Percentiles rank a stretch among this genome's conserved stretches.
Evolutionary conservation across 2,329 filamentous ascomycete species (phyloP).

Genomic region (Claviceps lovelessii): DNA sequence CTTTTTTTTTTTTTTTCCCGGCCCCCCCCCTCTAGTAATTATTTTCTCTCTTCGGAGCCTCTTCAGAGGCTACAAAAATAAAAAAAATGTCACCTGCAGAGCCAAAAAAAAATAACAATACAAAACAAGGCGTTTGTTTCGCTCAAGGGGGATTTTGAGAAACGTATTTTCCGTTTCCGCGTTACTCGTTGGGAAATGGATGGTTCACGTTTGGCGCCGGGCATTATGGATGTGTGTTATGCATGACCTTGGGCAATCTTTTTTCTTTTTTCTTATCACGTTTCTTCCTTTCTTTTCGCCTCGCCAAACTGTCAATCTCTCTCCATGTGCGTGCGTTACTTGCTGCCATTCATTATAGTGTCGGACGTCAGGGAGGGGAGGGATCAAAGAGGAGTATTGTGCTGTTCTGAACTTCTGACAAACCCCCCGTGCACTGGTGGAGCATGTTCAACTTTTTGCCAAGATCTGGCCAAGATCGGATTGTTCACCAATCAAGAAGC

Average conservation of each 20-base stretch:
- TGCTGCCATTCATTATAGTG: too few species aligned
- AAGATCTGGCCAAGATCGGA: not conserved
- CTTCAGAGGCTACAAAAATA: too few species aligned
- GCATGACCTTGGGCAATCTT: not conserved
- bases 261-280: not conserved
- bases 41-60: not conserved
- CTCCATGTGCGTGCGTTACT: not conserved
- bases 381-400: not conserved
- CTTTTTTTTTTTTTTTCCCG: not conserved
- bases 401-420: too few species aligned
- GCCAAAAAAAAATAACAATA: not conserved
- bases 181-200: not conserved
- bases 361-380: not conserved
- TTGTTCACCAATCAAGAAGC: not conserved
- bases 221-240: not conserved
- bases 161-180: not conserved
- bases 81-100: not conserved
- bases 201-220: not conserved
- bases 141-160: too few species aligned
- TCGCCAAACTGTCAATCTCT: not conserved
- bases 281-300: not conserved
- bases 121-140: not conserved
- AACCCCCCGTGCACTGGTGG: not conserved
- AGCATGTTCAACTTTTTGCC: not conserved
- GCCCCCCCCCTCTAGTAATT: not conserved